Conservation (phyloP, 495 filamentous ascomycete genomes). For the Aspergillus sclerotioniger region DNA sequence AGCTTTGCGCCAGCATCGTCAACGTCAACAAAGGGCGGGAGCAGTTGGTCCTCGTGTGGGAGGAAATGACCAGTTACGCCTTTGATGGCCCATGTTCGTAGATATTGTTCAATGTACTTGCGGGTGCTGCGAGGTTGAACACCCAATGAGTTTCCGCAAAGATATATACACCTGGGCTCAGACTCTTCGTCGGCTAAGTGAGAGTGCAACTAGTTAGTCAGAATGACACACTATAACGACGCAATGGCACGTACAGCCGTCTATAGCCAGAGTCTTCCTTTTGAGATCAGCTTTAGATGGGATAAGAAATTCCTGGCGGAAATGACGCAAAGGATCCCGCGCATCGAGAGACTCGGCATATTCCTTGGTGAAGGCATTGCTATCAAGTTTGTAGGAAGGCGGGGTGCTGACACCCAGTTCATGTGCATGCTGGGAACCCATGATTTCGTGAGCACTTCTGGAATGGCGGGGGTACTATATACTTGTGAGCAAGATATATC, state of each 20-base stretch:
- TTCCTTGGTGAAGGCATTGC: slow-evolving; percentile 40
- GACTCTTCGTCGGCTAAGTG: slow-evolving; percentile 34
- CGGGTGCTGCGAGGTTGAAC: slow-evolving; percentile 76
- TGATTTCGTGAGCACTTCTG: background rate
- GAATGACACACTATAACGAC: background rate
- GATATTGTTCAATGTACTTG: slow-evolving; percentile 70
- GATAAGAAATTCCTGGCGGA: slow-evolving; percentile 78
- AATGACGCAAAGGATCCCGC: slow-evolving; percentile 63
- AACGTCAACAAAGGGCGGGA: slow-evolving; percentile 78
- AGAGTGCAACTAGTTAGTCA: slow-evolving; percentile 5
- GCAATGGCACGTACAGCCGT: slow-evolving; percentile 31
- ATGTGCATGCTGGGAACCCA: slow-evolving; percentile 33
- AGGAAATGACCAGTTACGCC: slow-evolving; percentile 94
- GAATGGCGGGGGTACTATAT: background rate
- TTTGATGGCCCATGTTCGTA: slow-evolving; percentile 85
- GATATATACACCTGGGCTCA: slow-evolving; percentile 65
- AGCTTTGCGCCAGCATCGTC: slow-evolving; percentile 68
- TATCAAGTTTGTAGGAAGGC: slow-evolving; percentile 39
- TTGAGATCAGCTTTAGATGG: slow-evolving; percentile 77
- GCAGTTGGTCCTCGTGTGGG: slow-evolving; percentile 67
- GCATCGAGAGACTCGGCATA: slow-evolving; percentile 67
- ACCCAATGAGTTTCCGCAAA: slow-evolving; percentile 96
- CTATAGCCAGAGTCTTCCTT: slow-evolving; percentile 54
- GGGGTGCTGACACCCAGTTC: slow-evolving; percentile 31
- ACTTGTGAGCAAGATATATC: background rate